These are phyloP conservation scores for Ophiocordyceps robertsii DNA, from an alignment of 2,329 filamentous ascomycete genomes.

Conservation along the genomic window DNA sequence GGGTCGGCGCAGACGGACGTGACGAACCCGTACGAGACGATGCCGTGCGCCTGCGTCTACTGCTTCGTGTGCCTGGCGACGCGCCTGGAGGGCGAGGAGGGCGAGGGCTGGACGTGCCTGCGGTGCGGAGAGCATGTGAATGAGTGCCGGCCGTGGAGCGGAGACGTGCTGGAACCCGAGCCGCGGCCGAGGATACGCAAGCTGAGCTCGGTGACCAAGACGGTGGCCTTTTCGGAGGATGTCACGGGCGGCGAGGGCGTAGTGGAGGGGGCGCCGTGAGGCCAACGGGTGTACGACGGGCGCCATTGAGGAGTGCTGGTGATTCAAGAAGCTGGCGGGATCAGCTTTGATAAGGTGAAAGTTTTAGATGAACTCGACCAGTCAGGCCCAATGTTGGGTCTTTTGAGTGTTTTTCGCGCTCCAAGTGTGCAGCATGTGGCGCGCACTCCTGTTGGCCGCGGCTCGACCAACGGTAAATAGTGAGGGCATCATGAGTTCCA, in stretches of 20 bases:
- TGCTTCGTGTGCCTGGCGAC: constrained; percentile 94
- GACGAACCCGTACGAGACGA: constrained; percentile 88
- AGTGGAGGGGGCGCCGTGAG: background rate
- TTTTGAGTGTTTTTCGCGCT: too few relatives aligned
- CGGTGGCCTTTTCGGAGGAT: constrained; percentile 50
- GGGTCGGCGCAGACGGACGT: constrained; percentile 86
- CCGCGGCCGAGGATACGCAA: constrained; percentile 27
- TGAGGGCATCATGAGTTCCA: too few relatives aligned
- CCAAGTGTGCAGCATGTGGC: too few relatives aligned
- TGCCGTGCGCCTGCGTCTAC: constrained; percentile 83
- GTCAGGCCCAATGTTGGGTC: too few relatives aligned
- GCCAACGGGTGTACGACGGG: too few relatives aligned
- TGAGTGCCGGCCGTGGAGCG: constrained; percentile 81
- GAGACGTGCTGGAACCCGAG: constrained; percentile 67
- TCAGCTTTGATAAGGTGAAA: too few relatives aligned
- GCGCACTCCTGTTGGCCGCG: too few relatives aligned
- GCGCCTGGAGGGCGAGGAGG: constrained; percentile 80
- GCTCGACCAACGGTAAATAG: too few relatives aligned
- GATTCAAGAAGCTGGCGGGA: too few relatives aligned
- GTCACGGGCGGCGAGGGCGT: constrained; percentile 23
- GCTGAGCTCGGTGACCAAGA: constrained; percentile 30
- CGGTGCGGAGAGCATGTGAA: constrained; percentile 75
- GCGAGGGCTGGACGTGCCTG: constrained; percentile 85
- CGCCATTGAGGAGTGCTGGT: too few relatives aligned
- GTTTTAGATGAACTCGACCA: too few relatives aligned